Base-by-base conservation (phyloP, 352 stramenopile species). In the Globisporangium alternatum region DNA sequence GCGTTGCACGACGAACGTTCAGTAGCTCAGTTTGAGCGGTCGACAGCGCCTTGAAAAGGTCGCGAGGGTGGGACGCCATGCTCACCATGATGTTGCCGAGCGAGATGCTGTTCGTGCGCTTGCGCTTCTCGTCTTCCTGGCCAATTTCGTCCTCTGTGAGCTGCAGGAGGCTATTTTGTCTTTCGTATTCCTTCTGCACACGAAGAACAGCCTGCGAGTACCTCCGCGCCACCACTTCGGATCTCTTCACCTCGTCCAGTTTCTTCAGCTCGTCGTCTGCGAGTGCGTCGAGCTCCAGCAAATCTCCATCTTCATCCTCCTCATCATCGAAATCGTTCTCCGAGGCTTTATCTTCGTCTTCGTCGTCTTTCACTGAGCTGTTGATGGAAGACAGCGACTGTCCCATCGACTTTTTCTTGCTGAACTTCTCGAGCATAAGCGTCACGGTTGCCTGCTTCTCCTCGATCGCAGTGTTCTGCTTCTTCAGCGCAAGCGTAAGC, bases 11-110 rank as follows among this genome's bases (percentile, higher is more conserved):
- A 0, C 81, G 77, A 1, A 81, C 53, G 39, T 66, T 80, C 25
- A 77, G 9, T 4, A 87, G 65, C 28, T 87, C 81, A 19, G 58
- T 64, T 58, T 88, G 76, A 4, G 79, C 60, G 1, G 70, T 79
- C 0, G 78, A 75, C 45, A 88, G 51, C 0, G 81, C 81, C 43
- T 87, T 86, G 59, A 90, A 90, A 30, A 90, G 67, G 54, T 90
- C 81, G 0, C 79, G 73, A 51, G 81, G 78, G 45, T 88, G 77
- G 3, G 81, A 88, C 3, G 69, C 69, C 69, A 88, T 69, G n/a
- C 62, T 81, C 1, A 90, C 72, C 3, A 84, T 69, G 17, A 87
- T 72, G 57, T 56, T 81, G 12, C 79, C 77, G 2, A 86, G 67
- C 17, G 68, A 66, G 52, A 90, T 86, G 48, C 77, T 90, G 64